phyloP scores from a whole-genome alignment of 805 yeast species.

The Candida chauliodis region DNA sequence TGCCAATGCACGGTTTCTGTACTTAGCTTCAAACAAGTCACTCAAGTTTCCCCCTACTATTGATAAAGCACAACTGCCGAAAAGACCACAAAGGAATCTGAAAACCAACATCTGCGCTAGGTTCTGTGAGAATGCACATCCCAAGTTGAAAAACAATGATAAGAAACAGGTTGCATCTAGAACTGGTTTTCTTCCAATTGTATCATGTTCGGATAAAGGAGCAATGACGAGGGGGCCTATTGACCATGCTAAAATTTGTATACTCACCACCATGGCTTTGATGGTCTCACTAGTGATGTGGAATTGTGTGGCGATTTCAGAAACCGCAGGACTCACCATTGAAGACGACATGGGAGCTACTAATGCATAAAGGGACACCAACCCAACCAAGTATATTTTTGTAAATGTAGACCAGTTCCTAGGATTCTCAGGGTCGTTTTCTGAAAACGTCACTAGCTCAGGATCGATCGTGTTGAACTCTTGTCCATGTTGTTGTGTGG shows the following conservation, averaged over 20 bases:
- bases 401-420: conserved; percentile 27
- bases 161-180: conserved; percentile 34
- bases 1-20: conserved; percentile 33
- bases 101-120: conserved; percentile 31
- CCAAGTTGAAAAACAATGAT: conserved; percentile 30
- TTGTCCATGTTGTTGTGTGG: conserved; percentile 26
- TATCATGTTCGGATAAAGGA: conserved; percentile 35
- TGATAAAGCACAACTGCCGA: conserved; percentile 36
- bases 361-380: conserved; percentile 35
- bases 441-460: conserved; percentile 35
- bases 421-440: conserved; percentile 32
- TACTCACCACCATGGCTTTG: conserved; percentile 30
- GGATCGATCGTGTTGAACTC: conserved; percentile 33
- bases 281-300: conserved; percentile 22
- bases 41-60: conserved; percentile 39
- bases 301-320: conserved; percentile 26
- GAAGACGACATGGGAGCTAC: conserved; percentile 42
- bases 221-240: conserved; percentile 38
- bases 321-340: conserved; percentile 35
- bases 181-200: conserved; percentile 33
- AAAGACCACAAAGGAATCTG: conserved; percentile 34
- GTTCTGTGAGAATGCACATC: conserved; percentile 32
- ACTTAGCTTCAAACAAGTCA: conserved; percentile 32
- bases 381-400: conserved; percentile 20
- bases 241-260: conserved; percentile 39